Evolutionary conservation across 306 rosid species (phyloP), one percentile per base, ranked within the genome.

Genomic region (Pachyrhizus erosus): DNA sequence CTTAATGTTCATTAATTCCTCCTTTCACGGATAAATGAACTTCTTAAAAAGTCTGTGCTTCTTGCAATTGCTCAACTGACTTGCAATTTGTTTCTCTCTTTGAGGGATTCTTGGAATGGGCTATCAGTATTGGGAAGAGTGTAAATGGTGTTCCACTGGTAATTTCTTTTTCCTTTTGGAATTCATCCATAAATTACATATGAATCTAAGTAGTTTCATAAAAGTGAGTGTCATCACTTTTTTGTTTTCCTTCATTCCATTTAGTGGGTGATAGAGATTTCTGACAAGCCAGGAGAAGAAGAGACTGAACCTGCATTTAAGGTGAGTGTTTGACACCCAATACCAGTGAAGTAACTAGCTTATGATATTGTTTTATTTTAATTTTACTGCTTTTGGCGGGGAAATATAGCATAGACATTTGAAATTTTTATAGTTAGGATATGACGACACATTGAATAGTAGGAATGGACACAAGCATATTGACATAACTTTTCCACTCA

Each of bases 191-290:
- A 70, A 52, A 46, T 65, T 75, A 65, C 26, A 11, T 60, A 40
- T 2, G 46, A 77, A 39, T 77, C 6, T 12, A 37, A 65, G 76
- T 21, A 20, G 7, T 73, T 82, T 82, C 51, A 14, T 84, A 39
- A 54, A 39, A 79, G 66, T 82, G 73, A 51, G 13, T 74, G 51
- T 20, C 29, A 15, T 65, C 51, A 76, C 57, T 83, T 72, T 15
- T 46, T 82, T 84, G 46, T 75, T 48, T 81, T 49, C 31, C 84
- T 76, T 11, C 57, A 33, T 75, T 73, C 24, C 62, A 20, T 79
- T 78, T 78, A 96, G 99, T 93, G 91, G 99, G 99, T 89, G 68
- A 96, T 96, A 74, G 99, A 96, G 91, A 93, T 96, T 87, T 93
- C 99, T 74, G 98, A 96, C 91, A 93, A 89, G 88, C 94, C 98